These are phyloP conservation scores for Backusella parvicylindrica DNA, from an alignment of 192 early-diverging fungal genomes.

Conservation along the genomic window DNA sequence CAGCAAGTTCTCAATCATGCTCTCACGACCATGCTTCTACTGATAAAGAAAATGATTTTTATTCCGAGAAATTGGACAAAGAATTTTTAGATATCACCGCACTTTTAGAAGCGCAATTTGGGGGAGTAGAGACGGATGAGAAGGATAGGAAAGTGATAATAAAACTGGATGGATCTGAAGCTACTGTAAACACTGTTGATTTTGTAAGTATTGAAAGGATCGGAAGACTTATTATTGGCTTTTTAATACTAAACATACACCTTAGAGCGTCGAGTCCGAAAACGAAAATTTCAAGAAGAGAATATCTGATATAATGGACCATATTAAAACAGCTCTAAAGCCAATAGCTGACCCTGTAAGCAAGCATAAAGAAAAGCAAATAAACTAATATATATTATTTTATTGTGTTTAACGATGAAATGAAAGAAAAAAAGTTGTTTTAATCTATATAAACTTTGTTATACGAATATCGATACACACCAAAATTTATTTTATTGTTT, in stretches of 20 bases:
- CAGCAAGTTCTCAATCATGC: conserved; percentile 25
- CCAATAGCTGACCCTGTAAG: conserved; percentile 6
- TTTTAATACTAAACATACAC: not conserved
- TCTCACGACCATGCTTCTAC: conserved; percentile 13
- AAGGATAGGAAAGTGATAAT: conserved; percentile 21
- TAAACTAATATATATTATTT: not conserved
- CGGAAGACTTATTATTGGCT: not conserved
- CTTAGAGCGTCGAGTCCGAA: conserved; percentile 24
- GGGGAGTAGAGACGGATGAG: conserved; percentile 13
- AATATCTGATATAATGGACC: conserved; percentile 21
- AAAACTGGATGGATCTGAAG: conserved; percentile 22
- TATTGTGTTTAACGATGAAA: not conserved
- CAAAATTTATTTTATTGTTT: too few species aligned
- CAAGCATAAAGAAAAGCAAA: not conserved
- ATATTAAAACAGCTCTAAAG: conserved; percentile 21
- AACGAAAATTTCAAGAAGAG: conserved; percentile 24
- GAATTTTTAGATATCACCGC: conserved; percentile 21
- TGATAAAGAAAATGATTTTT: not conserved
- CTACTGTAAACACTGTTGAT: conserved; percentile 25
- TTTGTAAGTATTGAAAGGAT: conserved; percentile 16
- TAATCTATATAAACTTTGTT: not conserved
- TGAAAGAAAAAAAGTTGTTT: not conserved
- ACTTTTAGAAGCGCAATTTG: conserved; percentile 31
- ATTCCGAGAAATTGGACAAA: conserved; percentile 5
- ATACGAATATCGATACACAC: not conserved